phyloP scores from a whole-genome alignment of 2,329 filamentous ascomycete species.

The Apiospora saccharicola region DNA sequence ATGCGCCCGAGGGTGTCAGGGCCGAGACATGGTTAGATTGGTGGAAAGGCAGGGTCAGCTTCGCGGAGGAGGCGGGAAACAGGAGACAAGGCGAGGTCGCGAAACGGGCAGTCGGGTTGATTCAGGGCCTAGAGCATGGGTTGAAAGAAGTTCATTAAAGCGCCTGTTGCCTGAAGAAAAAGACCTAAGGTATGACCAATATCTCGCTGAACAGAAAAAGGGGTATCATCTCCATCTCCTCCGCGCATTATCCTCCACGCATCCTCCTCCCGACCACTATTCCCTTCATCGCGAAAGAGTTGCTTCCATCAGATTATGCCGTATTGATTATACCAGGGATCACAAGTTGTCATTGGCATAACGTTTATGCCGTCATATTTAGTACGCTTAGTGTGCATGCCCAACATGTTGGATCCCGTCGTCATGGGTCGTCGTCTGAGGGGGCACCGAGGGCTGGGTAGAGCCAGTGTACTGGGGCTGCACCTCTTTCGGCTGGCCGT shows the following conservation, averaged over 20 bases:
- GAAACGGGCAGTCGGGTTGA: constrained; percentile 38
- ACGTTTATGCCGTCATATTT: too few relatives aligned
- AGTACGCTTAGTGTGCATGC: not conserved
- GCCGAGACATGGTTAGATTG: constrained; percentile 69
- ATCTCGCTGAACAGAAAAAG: not conserved
- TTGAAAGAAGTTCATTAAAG: not conserved
- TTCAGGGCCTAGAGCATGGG: constrained; percentile 26
- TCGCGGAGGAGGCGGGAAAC: constrained; percentile 57
- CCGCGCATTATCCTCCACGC: too few relatives aligned
- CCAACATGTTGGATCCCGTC: not conserved
- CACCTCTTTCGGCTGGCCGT: constrained; percentile 12
- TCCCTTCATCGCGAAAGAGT: too few relatives aligned
- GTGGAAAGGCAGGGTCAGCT: constrained; percentile 66
- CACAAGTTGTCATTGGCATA: not conserved
- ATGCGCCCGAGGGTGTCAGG: constrained; percentile 57
- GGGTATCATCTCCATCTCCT: not conserved
- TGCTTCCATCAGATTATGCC: too few relatives aligned
- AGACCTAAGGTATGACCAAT: not conserved
- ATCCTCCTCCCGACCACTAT: not conserved
- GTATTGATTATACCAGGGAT: too few relatives aligned
- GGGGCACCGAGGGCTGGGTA: not conserved
- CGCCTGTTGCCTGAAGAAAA: not conserved
- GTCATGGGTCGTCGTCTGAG: not conserved
- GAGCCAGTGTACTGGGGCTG: not conserved
- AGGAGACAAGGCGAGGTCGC: constrained; percentile 41